Percentiles rank a stretch among this genome's conserved stretches.
Conservation (phyloP, 208 protist genomes). For the Acanthamoeba polyphaga region DNA sequence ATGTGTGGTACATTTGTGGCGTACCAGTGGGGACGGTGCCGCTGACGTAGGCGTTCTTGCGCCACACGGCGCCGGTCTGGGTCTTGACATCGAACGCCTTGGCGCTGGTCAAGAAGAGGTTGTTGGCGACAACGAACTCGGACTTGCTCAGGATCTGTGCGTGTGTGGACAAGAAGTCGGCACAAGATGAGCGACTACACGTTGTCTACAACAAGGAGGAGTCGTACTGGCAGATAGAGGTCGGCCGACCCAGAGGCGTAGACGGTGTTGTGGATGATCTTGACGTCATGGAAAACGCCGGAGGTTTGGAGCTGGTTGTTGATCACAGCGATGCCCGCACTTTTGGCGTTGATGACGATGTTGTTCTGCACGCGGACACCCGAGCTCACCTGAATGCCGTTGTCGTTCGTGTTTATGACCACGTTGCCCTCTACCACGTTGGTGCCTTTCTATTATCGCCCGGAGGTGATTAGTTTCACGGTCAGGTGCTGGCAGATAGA, state of each 20-base stretch:
- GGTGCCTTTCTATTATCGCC: not conserved
- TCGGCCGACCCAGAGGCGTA: not conserved
- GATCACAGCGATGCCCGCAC: not conserved
- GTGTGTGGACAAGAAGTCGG: not conserved
- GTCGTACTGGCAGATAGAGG: not conserved
- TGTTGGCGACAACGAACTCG: not conserved
- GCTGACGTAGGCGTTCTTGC: not conserved
- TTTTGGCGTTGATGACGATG: not conserved
- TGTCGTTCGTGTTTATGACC: not conserved
- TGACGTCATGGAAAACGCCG: not conserved
- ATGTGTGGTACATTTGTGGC: too few relatives aligned
- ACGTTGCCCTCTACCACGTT: conserved; percentile 33
- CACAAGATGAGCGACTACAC: not conserved
- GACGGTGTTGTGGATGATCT: conserved; percentile 32
- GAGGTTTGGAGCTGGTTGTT: not conserved
- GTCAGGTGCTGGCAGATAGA: too few relatives aligned
- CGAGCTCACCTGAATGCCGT: conserved; percentile 12
- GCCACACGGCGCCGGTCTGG: not conserved
- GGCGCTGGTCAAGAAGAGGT: not conserved
- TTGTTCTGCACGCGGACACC: conserved; percentile 1
- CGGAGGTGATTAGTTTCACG: too few relatives aligned
- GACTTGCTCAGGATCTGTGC: not conserved
- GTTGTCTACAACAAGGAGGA: not conserved
- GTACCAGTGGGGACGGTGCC: not conserved
- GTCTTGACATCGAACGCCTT: not conserved